phyloP scores from a whole-genome alignment of 1,284 basidiomycete genomes.

The Bjerkandera adusta region DNA sequence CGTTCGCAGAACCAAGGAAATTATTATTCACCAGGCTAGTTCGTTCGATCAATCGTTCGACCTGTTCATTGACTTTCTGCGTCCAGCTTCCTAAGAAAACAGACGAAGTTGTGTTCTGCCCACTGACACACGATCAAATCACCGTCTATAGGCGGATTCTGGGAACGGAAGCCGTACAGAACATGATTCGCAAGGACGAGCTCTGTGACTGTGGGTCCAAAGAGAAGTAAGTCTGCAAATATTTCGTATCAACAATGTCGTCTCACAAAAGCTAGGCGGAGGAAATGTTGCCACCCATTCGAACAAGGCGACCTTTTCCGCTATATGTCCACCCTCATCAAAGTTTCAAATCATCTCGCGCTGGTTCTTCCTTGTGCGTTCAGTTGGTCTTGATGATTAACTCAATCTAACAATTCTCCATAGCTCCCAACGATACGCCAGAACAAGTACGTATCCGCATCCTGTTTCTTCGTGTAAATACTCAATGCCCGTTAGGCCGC shows the following conservation, averaged over 20 bases:
- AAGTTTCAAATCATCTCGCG: constrained; percentile 83
- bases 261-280: constrained; percentile 42
- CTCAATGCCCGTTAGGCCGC: constrained; percentile 36
- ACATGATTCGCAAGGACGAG: constrained; percentile 66
- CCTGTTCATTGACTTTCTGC: background rate
- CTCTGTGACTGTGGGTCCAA: constrained; percentile 67
- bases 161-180: constrained; percentile 56
- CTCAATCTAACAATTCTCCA: background rate
- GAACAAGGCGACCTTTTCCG: constrained; percentile 64
- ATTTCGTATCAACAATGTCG: background rate
- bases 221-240: constrained; percentile 41
- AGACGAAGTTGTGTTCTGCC: constrained; percentile 89
- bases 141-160: constrained; percentile 72
- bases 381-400: constrained; percentile 13
- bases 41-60: background rate
- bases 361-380: constrained; percentile 79
- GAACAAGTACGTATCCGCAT: constrained; percentile 50
- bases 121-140: constrained; percentile 67
- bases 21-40: constrained; percentile 69
- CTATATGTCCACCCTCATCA: constrained; percentile 77
- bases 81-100: constrained; percentile 74
- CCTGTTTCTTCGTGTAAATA: background rate
- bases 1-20: constrained; percentile 67
- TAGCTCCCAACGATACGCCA: constrained; percentile 47
- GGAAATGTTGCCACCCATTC: constrained; percentile 62